Evolutionary conservation across 2,329 filamentous ascomycete species (phyloP), one percentile per base, ranked within the genome.

Genomic region (Ceratocystiopsis minuta): DNA sequence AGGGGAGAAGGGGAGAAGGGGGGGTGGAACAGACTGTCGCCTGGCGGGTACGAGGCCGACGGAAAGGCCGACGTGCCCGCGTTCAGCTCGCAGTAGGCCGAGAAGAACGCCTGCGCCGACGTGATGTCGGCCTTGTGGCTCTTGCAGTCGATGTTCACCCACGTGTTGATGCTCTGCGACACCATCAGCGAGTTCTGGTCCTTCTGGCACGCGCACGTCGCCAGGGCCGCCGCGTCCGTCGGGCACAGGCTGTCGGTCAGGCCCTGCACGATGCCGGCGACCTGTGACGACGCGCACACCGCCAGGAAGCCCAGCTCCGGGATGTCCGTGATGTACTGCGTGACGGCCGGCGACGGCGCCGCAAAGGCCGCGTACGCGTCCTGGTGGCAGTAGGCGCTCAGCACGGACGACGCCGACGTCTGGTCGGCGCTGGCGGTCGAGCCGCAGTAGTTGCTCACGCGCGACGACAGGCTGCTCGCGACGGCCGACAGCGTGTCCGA

Each of bases 151-250:
- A 53, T 57, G 39, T 60, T 61, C 24, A 66, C 65, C 4, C 57
- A 58, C 0, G 54, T 56, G 44, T 59, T 63, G 44, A 73, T 63
- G 6, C 51, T 49, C 37, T 60, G 57, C 50, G 60, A 68, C 24
- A 66, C 56, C 7, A 52, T 48, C 6, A 57, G 51, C 6, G 65
- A 65, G 43, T 71, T 67, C 34, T 65, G 59, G 38, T 65, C 62
- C 51, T 71, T 72, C 36, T 51, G 54, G 52, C 70, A 74, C 18
- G 64, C 65, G 44, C 70, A 74, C 2, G 65, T 63, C 2, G 67
- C 68, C 17, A 67, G 47, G 12, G 48, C 44, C 4, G 49, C 43
- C 0, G 54, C 50, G 13, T 57, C 52, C 2, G 46, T 13, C 4
- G 54, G 56, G 42, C 56, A 59, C 7, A 44, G 40, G 2, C 38